A percentile compares a stretch with the other conserved stretches of the same genome.
phyloP scores from a whole-genome alignment of 2,329 filamentous ascomycete genomes.

The Whalleya microplaca region DNA sequence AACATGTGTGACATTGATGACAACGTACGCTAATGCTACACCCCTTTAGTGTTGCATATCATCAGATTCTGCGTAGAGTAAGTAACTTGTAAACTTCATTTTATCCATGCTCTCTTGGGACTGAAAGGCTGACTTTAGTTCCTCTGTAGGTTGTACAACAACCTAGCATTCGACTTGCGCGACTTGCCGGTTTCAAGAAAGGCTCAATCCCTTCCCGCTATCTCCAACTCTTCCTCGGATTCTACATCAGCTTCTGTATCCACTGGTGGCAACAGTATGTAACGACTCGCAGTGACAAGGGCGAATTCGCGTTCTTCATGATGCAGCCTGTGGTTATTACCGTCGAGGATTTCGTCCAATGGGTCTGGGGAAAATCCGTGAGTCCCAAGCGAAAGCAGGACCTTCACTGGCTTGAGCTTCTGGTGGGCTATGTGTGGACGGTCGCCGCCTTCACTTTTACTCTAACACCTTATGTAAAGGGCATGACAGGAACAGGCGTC shows the following conservation, averaged over 20 bases:
- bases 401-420: constrained; percentile 7
- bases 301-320: constrained; percentile 25
- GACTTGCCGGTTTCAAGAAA: constrained; percentile 14
- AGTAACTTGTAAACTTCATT: background rate
- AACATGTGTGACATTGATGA: background rate
- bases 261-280: constrained; percentile 18
- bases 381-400: background rate
- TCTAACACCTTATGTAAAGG: constrained; percentile 8
- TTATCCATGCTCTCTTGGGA: background rate
- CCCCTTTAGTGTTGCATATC: constrained; percentile 11
- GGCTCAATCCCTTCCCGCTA: constrained; percentile 22
- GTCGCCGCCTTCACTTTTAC: constrained; percentile 16
- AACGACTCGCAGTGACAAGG: constrained; percentile 8
- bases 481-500: constrained; percentile 2
- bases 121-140: background rate
- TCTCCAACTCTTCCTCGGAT: constrained; percentile 22
- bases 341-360: constrained; percentile 18
- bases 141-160: constrained; percentile 6
- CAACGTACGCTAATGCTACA: background rate
- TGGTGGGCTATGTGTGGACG: constrained; percentile 17
- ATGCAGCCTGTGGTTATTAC: constrained; percentile 23
- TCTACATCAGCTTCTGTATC: constrained; percentile 17
- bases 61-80: constrained; percentile 20
- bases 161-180: constrained; percentile 15
- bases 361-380: constrained; percentile 12